Base-by-base conservation (phyloP, 345 rosid genomes). In the Syzygium aromaticum region DNA sequence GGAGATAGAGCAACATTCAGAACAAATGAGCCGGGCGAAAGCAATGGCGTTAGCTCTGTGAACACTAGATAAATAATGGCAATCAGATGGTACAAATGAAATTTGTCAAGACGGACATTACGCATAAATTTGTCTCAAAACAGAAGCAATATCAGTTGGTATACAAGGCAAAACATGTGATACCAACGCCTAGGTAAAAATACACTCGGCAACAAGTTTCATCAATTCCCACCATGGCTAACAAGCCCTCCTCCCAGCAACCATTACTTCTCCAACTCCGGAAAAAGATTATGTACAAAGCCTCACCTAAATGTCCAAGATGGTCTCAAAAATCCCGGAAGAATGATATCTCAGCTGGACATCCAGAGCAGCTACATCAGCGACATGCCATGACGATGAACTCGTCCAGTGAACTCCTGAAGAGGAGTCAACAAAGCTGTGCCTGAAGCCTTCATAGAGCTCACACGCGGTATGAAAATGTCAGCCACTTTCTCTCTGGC, bases 401-500 rank as follows among this genome's bases (percentile, higher is more conserved):
- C 85, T 46, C 73, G 54, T 86, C 86, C 51, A n/a, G 85, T 83
- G 77, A 85, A 84, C 77, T 38, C 88, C 46, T 49, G 77, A 52
- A 8, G 51, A 77, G 73, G 64, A 77, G 82, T 87, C 88, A 25
- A 85, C 43, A 38, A n/a, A 49, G 90, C 85, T 40, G 85, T 57
- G 23, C 59, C 80, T 77, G 23, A 22, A 19, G 49, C 49, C 80
- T 73, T 73, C 49, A 11, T 73, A 33, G 49, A 73, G 80, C 46
- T 33, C 80, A 17, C 73, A 27, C 51, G 59, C n/a, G 14, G 54
- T 16, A 16, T 13, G 54, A 84, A 33, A 84, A 88, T 63, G 38
- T 90, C 89, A 94, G 91, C 91, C 95, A 92, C 94, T 92, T 63
- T 91, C 93, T 89, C 96, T 89, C 51, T 87, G 14, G 89, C 96